phyloP scores from a whole-genome alignment of 164 flowering plant genomes.

The Aristolochia contorta region DNA sequence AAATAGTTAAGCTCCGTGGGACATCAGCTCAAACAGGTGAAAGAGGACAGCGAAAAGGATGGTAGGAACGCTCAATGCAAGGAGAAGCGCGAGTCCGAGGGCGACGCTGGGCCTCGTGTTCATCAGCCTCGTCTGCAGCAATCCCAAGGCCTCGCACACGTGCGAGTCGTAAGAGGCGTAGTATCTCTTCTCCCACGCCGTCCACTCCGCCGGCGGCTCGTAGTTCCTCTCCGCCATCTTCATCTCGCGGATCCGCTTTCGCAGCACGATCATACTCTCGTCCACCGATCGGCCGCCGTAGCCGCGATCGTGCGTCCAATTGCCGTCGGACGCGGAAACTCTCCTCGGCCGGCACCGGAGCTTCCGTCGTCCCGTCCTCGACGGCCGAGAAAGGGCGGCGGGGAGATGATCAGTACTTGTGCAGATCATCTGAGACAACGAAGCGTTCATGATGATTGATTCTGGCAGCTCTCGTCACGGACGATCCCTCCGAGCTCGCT shows the following conservation, averaged over 20 bases:
- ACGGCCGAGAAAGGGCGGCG: no score
- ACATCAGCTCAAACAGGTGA: conserved; percentile 18
- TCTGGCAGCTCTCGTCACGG: no score
- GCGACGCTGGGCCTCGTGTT: conserved; percentile 48
- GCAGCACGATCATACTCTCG: conserved; percentile 24
- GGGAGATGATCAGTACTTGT: no score
- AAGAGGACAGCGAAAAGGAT: conserved; percentile 14
- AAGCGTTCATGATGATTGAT: no score
- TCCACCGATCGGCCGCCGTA: conserved; percentile 28
- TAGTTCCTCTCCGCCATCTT: conserved; percentile 35
- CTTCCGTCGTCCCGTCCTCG: no score
- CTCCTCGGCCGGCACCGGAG: neutral
- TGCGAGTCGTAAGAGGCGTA: conserved; percentile 24
- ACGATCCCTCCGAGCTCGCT: no score
- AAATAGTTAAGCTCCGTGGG: conserved; percentile 3
- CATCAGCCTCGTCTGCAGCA: conserved; percentile 44
- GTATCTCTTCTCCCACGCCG: conserved; percentile 51
- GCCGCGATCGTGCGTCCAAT: conserved; percentile 7
- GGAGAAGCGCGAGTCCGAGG: conserved; percentile 24
- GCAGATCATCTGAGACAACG: no score
- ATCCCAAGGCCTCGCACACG: conserved; percentile 31
- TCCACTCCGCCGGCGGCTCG: conserved; percentile 43
- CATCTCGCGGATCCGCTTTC: conserved; percentile 43
- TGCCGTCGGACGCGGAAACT: conserved; percentile 2
- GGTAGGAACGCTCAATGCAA: conserved; percentile 27